Evolutionary conservation across 257 asterid species (phyloP), one percentile per base, ranked within the genome.

Genomic region (Gentiana straminea): DNA sequence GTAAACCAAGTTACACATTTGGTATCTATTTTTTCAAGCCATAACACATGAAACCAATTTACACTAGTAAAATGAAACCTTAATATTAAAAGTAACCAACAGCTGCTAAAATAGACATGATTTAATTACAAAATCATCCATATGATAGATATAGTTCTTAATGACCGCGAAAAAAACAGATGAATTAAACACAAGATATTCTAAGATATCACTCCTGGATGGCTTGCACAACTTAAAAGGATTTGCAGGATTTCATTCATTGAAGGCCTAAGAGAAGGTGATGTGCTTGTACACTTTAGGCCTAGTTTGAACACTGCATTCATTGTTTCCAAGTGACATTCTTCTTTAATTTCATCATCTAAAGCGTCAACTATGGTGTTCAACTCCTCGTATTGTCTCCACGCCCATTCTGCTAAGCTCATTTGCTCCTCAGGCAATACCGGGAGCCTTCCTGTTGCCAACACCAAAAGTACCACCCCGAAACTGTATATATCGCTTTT

Each of bases 331-430:
- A 73, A 62, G 49, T 74, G 57, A 13, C 70, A 54, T 7, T 74
- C 60, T 48, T 76, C 79, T 62, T 62, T 78, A 13, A 86, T 78
- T 50, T 63, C 86, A 46, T 74, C 76, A 48, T 79, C 94, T 64
- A 86, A 7, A 5, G 62, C 65, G 12, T 84, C 84, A 1, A 15
- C 52, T 46, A 77, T 47, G 0, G 81, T 61, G n/a, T 64, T 61
- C 55, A 71, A 83, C 60, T 79, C 77, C 62, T 73, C 76, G 43
- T 70, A 33, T 24, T 65, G 74, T 0, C 61, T 67, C 91, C 96
- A 84, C 24, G 94, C 91, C 94, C 96, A 86, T 59, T 86, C 84
- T 11, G 86, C 86, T 0, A 86, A 83, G 74, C 80, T 74, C 10
- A 76, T 61, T 38, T 83, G 73, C 68, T 84, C 92, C 3, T 76